Base-by-base conservation (phyloP, 768 basidiomycete species). In the Russula compacta region DNA sequence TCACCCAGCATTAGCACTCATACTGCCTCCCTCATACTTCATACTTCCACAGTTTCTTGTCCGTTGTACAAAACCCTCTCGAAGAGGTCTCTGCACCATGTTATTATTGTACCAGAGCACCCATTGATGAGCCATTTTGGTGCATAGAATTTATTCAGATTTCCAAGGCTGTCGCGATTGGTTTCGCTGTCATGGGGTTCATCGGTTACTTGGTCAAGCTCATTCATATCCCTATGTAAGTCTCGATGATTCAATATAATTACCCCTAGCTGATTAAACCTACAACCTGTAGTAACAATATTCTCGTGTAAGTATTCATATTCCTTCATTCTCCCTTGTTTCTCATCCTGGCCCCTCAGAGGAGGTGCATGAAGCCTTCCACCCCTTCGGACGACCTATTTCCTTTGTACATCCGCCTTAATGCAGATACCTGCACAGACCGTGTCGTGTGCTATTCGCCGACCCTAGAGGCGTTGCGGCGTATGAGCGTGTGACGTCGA, bases 201-300 rank as follows among this genome's bases (percentile, higher is more conserved):
- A 94, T 99, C 73, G 97, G 97, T 15, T 99, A 95, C 79, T 88
- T 98, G 71, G 95, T 97, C 67, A 98, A 98, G 75, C 85, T 98
- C 66, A 94, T 98, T 68, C 94, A 98, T 75, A 97, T 95, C 74
- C 94, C 95, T 69, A 95, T 97, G 94, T 95, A 67, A 77, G 94
- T 84, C 35, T 40, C 60, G 17, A 56, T 42, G 56, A 42, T 53
- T 35, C 46, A 36, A 15, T 50, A 17, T 21, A n/a, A 53, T 53
- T 12, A 48, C 48, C 57, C 8, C 9, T 52, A 17, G 58, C 63
- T 67, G 55, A 70, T 67, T 46, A 52, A 67, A 24, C 7, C 38
- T 14, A 2, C 24, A 44, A 36, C 35, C 58, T 59, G 14, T 69
- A 95, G 93, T 82, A 97, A 95, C 78, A 95, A 97, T 73, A 97